These are phyloP conservation scores for Lactarius evosmus DNA, from an alignment of 768 basidiomycete species.

Conservation along the genomic window DNA sequence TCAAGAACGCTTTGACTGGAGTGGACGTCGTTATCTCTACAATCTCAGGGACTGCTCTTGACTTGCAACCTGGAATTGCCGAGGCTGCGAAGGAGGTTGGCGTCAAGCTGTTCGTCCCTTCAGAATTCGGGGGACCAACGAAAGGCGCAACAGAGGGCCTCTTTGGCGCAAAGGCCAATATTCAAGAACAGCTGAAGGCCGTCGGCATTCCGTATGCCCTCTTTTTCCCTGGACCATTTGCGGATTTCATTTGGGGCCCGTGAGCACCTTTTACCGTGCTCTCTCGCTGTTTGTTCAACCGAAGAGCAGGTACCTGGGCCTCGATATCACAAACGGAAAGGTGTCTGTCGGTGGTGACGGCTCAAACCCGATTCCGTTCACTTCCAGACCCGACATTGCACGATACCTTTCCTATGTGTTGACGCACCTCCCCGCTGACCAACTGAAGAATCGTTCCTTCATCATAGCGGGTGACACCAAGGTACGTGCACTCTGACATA, in stretches of 20 bases:
- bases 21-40: slow-evolving; percentile 23
- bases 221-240: slow-evolving; percentile 22
- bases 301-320: not conserved
- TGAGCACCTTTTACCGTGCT: not conserved
- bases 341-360: slow-evolving; percentile 17
- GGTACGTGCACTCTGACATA: slow-evolving; percentile 2
- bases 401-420: slow-evolving; percentile 17
- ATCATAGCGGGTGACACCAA: slow-evolving; percentile 8
- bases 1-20: slow-evolving; percentile 7
- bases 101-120: slow-evolving; percentile 34
- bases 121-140: slow-evolving; percentile 32
- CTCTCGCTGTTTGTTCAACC: not conserved
- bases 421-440: slow-evolving; percentile 12
- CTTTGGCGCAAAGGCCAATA: not conserved
- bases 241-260: slow-evolving; percentile 11
- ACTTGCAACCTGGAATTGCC: slow-evolving; percentile 24
- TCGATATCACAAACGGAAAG: no score
- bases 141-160: slow-evolving; percentile 8
- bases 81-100: slow-evolving; percentile 30
- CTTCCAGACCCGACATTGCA: no score
- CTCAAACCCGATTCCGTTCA: slow-evolving; percentile 17
- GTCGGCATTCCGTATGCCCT: slow-evolving; percentile 16
- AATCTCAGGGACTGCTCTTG: slow-evolving; percentile 8
- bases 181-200: slow-evolving; percentile 10
- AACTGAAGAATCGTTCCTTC: no score